Percentiles rank a stretch among this genome's conserved stretches.
These are phyloP conservation scores for Nemania abortiva DNA, from an alignment of 2,329 filamentous ascomycete species.

Conservation along the genomic window DNA sequence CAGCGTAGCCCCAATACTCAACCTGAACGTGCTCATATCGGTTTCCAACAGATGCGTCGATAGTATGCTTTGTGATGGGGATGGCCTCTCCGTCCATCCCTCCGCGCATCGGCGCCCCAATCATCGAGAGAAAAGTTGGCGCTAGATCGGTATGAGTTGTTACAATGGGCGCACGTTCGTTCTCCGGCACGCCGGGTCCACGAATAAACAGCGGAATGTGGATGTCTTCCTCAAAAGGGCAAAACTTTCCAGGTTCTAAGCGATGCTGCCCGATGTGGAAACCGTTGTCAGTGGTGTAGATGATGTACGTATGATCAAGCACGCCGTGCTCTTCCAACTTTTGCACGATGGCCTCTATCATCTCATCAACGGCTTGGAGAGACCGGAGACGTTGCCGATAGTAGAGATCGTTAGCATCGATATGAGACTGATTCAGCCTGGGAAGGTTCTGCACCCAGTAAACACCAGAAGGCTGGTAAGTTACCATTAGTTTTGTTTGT, in stretches of 20 bases:
- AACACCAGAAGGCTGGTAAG: constrained; percentile 49
- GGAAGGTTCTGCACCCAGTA: constrained; percentile 58
- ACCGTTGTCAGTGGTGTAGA: constrained; percentile 71
- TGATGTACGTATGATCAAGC: constrained; percentile 65
- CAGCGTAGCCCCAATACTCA: constrained; percentile 59
- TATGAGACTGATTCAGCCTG: constrained; percentile 54
- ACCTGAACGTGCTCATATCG: constrained; percentile 62
- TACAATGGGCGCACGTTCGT: constrained; percentile 52
- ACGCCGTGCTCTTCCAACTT: constrained; percentile 56
- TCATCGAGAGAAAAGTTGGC: constrained; percentile 67
- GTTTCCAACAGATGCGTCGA: constrained; percentile 39
- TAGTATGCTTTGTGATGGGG: constrained; percentile 34
- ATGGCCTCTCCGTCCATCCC: constrained; percentile 66
- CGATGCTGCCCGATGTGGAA: constrained; percentile 71
- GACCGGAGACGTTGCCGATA: constrained; percentile 64
- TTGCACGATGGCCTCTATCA: constrained; percentile 61
- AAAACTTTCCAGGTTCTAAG: constrained; percentile 68
- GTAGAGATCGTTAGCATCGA: constrained; percentile 60
- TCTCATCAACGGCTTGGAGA: constrained; percentile 67
- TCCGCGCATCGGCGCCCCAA: constrained; percentile 52
- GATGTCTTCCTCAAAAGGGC: constrained; percentile 69
- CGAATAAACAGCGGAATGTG: constrained; percentile 68
- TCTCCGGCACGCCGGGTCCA: constrained; percentile 64
- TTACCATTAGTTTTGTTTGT: constrained; percentile 38
- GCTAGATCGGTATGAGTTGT: constrained; percentile 74